Base-by-base conservation (phyloP, 2,329 filamentous ascomycete species). In the Fonsecaea pedrosoi region DNA sequence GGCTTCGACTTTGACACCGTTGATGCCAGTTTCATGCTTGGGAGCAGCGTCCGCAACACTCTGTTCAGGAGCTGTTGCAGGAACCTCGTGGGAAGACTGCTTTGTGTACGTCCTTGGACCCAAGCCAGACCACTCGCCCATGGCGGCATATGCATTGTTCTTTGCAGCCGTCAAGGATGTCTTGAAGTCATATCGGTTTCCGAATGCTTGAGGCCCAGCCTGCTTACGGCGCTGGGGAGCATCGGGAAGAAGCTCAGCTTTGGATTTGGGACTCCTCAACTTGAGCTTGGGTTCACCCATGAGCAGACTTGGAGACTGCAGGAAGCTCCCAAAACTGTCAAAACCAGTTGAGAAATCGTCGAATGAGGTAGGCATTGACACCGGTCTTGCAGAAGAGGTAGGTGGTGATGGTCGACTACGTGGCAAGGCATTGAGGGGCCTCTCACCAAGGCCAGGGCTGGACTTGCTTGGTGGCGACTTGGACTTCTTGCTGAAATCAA, bases 181-280 rank as follows among this genome's bases (percentile, higher is more conserved):
- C 68, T 91, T 90, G 78, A 99, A 98, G 81, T 98, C 94, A 77
- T 99, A 99, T 62, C 95, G 90, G 78, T 94, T 94, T 55, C 92
- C 91, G 77, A 98, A 97, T 18, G 90, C 91, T 73, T 91, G 89
- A 32, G 88, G 87, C 70, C 86, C 88, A 77, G 74, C 82, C 71
- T 81, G 80, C 42, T 78, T 78, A 45, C 81, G 80, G 25, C 77
- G 81, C 50, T 79, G 76, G 18, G 81, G 80, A 53, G 80, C 77
- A 70, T 91, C 88, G 62, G 86, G 87, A 30, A 90, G 85, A 62
- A 91, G 78, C 72, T 86, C 89, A 54, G 84, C 77, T 35, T 84
- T 81, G 15, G 92, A 90, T 76, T 88, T 87, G 66, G 87, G 85
- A 45, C 84, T 85, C 82, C 92, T 93, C 65, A 95, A 84, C 70